Conservation (phyloP, 257 asterid species). For the Verbascum thapsus region DNA sequence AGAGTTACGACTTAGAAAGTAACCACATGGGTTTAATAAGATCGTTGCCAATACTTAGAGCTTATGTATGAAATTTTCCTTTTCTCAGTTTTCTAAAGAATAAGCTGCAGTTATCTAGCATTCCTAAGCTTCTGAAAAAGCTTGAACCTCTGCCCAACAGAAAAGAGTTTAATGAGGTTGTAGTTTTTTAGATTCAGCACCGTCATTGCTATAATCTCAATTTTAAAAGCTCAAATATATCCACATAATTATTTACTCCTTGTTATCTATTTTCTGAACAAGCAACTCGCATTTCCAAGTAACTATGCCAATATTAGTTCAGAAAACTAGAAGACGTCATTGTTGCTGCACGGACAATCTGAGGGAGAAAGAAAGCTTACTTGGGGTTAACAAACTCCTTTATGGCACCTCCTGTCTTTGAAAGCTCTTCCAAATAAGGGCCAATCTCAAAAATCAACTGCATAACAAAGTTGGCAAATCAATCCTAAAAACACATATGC, state of each 20-base stretch:
- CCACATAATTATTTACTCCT: no score
- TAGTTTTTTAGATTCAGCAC: no score
- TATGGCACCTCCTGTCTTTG: slow-evolving; percentile 89
- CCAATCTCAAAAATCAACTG: slow-evolving; percentile 92
- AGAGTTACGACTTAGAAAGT: no score
- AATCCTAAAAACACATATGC: no score
- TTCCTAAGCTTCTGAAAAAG: neutral
- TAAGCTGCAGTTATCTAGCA: neutral
- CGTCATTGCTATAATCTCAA: no score
- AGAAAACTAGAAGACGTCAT: neutral
- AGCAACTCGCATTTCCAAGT: no score
- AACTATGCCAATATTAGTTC: neutral
- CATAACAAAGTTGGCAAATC: no score
- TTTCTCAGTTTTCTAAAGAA: neutral
- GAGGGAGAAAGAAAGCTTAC: slow-evolving; percentile 49
- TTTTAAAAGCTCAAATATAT: no score
- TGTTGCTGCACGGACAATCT: neutral
- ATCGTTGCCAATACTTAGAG: neutral
- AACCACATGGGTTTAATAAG: neutral
- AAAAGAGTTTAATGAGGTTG: no score
- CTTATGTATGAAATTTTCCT: neutral
- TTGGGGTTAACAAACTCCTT: slow-evolving; percentile 97
- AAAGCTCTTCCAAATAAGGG: slow-evolving; percentile 89
- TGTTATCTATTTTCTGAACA: no score
- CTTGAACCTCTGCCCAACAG: neutral